Conservation (phyloP, 805 yeast species). For the Saturnispora halmiae region DNA sequence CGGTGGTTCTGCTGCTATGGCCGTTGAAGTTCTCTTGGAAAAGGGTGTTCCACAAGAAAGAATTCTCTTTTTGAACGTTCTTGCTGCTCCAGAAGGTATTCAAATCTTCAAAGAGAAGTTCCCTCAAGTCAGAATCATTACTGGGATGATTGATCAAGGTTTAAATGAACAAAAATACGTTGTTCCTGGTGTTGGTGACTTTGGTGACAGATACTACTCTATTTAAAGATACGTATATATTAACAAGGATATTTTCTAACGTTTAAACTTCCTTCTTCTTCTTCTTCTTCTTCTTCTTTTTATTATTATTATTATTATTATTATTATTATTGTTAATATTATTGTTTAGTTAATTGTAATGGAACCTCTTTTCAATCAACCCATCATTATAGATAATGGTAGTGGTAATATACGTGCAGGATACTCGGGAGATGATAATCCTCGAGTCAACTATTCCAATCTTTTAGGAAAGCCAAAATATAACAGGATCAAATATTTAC, state of each 20-base stretch:
- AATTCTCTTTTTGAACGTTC: constrained; percentile 80
- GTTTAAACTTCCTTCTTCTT: too few relatives aligned
- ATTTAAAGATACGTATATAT: constrained; percentile 32
- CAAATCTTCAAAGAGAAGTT: constrained; percentile 63
- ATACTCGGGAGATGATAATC: constrained; percentile 85
- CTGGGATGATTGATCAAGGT: constrained; percentile 87
- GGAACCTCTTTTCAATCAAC: constrained; percentile 47
- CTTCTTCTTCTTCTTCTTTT: too few relatives aligned
- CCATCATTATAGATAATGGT: constrained; percentile 75
- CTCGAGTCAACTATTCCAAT: constrained; percentile 54
- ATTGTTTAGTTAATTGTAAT: neutral
- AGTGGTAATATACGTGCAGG: constrained; percentile 83
- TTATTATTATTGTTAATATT: neutral
- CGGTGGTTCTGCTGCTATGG: constrained; percentile 97
- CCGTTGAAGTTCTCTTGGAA: constrained; percentile 77
- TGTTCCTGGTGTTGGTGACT: constrained; percentile 94
- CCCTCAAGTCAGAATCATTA: constrained; percentile 81
- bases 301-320: too few relatives aligned
- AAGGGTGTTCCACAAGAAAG: constrained; percentile 85
- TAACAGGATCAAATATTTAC: constrained; percentile 49
- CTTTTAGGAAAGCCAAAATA: constrained; percentile 78
- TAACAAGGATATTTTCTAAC: neutral
- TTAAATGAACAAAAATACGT: constrained; percentile 79
- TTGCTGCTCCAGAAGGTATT: constrained; percentile 94
- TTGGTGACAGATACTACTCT: constrained; percentile 96